Conservation (phyloP, 2,329 filamentous ascomycete genomes). For the Corynespora cassiicola region DNA sequence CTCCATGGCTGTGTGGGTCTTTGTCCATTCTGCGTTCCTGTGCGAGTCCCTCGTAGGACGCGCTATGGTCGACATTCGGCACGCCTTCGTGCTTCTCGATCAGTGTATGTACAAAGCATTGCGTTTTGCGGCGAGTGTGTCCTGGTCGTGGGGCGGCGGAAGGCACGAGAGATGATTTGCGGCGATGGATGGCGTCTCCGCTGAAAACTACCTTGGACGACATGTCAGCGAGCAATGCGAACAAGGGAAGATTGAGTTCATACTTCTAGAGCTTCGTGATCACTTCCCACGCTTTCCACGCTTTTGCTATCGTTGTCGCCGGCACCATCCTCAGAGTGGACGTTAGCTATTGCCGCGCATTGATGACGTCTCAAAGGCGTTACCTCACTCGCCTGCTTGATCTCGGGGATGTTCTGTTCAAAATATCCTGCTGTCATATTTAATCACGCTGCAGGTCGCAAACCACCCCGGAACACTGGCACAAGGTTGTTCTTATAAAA, state of each 20-base stretch:
- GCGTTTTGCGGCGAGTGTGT: conserved; percentile 51
- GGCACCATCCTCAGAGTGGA: conserved; percentile 40
- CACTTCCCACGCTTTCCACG: conserved; percentile 35
- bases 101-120: conserved; percentile 68
- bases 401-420: conserved; percentile 19
- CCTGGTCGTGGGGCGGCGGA: conserved; percentile 45
- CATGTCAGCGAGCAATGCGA: conserved; percentile 9
- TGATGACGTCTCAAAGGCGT: conserved; percentile 22
- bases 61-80: conserved; percentile 23
- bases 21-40: conserved; percentile 52
- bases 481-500: too few relatives aligned
- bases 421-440: conserved; percentile 34
- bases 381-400: conserved; percentile 34
- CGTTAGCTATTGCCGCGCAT: conserved; percentile 36
- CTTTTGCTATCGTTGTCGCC: conserved; percentile 35
- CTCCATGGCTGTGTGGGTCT: conserved; percentile 40
- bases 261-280: conserved; percentile 53
- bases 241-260: not conserved
- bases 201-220: conserved; percentile 62
- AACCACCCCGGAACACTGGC: too few relatives aligned
- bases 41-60: conserved; percentile 41
- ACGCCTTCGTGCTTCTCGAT: conserved; percentile 55
- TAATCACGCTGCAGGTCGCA: too few relatives aligned
- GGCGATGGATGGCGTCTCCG: conserved; percentile 58
- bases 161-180: conserved; percentile 66